phyloP scores from a whole-genome alignment of 2,329 filamentous ascomycete species.

The Hirsutella rhossiliensis region DNA sequence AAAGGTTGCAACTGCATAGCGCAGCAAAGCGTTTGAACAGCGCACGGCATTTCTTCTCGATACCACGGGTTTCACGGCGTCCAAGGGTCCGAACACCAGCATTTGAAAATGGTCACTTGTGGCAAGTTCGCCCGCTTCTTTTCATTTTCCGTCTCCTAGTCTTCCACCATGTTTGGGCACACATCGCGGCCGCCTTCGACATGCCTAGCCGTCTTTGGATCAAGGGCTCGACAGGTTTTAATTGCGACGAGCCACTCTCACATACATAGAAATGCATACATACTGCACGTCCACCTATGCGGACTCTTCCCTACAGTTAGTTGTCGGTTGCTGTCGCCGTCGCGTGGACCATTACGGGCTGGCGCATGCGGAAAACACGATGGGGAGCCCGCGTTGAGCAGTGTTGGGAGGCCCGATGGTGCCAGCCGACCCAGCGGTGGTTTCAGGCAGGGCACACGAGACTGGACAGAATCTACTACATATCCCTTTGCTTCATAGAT shows the following conservation, averaged over 20 bases:
- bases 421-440: no score
- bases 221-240: background rate
- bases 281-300: background rate
- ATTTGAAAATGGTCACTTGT: conserved; percentile 5
- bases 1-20: conserved; percentile 25
- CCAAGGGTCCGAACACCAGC: conserved; percentile 11
- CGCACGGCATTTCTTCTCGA: conserved; percentile 30
- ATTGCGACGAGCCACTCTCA: background rate
- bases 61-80: conserved; percentile 26
- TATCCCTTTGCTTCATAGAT: no score
- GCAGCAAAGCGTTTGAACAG: conserved; percentile 28
- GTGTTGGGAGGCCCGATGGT: no score
- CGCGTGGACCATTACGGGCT: no score
- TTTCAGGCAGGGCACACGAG: no score
- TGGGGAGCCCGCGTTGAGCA: no score
- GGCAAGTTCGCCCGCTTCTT: conserved; percentile 1
- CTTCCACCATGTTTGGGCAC: background rate
- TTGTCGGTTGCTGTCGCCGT: background rate
- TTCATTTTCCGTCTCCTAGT: background rate
- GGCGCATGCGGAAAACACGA: no score
- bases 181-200: background rate
- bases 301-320: background rate
- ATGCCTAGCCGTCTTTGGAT: background rate
- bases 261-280: background rate
- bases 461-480: no score